A percentile compares a stretch with the other conserved stretches of the same genome.
These are phyloP conservation scores for Leptoxyphium fumago DNA, from an alignment of 2,329 filamentous ascomycete genomes.

Conservation along the genomic window DNA sequence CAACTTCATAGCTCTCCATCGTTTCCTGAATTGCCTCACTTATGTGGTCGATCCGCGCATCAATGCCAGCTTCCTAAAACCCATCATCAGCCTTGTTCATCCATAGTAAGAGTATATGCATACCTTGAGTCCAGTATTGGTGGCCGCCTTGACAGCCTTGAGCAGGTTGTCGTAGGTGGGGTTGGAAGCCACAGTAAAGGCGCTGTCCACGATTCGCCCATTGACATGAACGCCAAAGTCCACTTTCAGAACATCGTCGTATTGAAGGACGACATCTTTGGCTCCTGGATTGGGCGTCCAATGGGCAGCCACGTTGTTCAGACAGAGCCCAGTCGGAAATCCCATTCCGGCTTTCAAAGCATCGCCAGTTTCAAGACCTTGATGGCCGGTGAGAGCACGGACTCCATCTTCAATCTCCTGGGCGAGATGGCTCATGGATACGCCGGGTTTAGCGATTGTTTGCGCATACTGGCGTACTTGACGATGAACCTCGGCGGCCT, in stretches of 20 bases:
- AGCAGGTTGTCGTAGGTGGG: slow-evolving; percentile 54
- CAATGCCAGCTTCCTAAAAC: slow-evolving; percentile 66
- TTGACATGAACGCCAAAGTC: slow-evolving; percentile 60
- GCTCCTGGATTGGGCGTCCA: slow-evolving; percentile 80
- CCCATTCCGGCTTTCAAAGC: slow-evolving; percentile 67
- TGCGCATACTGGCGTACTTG: slow-evolving; percentile 76
- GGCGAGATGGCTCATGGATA: slow-evolving; percentile 66
- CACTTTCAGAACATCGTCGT: slow-evolving; percentile 59
- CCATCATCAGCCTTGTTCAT: neutral
- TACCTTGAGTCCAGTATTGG: slow-evolving; percentile 58
- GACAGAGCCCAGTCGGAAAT: slow-evolving; percentile 69
- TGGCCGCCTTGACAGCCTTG: slow-evolving; percentile 51
- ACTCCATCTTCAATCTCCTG: slow-evolving; percentile 79
- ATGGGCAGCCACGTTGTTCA: slow-evolving; percentile 77
- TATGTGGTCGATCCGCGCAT: slow-evolving; percentile 76
- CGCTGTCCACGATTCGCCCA: slow-evolving; percentile 55
- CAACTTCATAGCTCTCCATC: slow-evolving; percentile 87
- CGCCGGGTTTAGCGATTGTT: slow-evolving; percentile 61
- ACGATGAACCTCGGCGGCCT: slow-evolving; percentile 77
- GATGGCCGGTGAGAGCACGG: slow-evolving; percentile 59
- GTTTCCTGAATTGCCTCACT: slow-evolving; percentile 73
- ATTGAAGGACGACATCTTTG: slow-evolving; percentile 55
- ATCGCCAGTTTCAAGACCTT: slow-evolving; percentile 64
- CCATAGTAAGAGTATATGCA: slow-evolving; percentile 4
- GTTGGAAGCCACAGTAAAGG: slow-evolving; percentile 55